phyloP scores from a whole-genome alignment of 164 flowering plant genomes.

The Magnolia kwangsiensis region DNA sequence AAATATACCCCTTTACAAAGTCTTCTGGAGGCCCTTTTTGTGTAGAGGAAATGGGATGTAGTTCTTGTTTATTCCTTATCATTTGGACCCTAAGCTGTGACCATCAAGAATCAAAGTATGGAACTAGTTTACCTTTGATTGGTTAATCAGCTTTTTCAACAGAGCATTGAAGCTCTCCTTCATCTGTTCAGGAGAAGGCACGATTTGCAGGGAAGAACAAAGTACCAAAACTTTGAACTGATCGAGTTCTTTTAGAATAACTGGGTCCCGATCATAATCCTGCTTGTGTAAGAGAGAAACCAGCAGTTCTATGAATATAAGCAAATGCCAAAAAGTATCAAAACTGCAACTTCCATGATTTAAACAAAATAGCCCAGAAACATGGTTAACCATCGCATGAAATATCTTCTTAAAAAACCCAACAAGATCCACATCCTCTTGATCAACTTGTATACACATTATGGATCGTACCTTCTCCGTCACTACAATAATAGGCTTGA shows the following conservation, averaged over 20 bases:
- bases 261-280: slow-evolving; percentile 84
- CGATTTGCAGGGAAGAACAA: slow-evolving; percentile 49
- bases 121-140: not conserved
- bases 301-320: not conserved
- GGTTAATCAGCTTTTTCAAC: slow-evolving; percentile 30
- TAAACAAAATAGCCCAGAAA: not conserved
- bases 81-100: not conserved
- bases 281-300: slow-evolving; percentile 19
- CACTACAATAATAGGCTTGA: slow-evolving; percentile 51
- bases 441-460: not conserved
- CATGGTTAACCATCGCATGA: not conserved
- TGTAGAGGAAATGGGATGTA: no score
- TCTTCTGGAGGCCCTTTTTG: no score
- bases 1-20: no score
- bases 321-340: not conserved
- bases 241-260: slow-evolving; percentile 38
- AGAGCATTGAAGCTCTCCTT: slow-evolving; percentile 43
- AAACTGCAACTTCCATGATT: no score
- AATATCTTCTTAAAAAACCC: not conserved
- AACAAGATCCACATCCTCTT: no score
- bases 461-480: slow-evolving; percentile 69
- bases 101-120: not conserved
- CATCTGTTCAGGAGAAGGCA: slow-evolving; percentile 29
- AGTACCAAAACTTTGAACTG: slow-evolving; percentile 60
- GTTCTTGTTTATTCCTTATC: not conserved